Conservation (phyloP, 2,329 filamentous ascomycete genomes). For the Aspergillus ruber region DNA sequence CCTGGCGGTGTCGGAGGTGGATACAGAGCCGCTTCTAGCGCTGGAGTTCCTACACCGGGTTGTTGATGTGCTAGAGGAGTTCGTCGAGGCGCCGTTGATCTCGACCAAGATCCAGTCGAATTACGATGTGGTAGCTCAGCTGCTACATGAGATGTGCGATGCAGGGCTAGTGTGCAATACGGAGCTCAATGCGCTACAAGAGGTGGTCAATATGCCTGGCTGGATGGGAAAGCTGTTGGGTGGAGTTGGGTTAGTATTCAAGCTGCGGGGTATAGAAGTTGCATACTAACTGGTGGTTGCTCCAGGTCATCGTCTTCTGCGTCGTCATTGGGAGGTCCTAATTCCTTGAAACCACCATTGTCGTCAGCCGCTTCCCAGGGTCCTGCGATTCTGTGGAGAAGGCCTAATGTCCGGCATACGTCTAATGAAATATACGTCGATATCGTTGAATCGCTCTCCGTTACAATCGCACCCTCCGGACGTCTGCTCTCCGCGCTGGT, state of each 20-base stretch:
- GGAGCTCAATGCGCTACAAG: slow-evolving; percentile 84
- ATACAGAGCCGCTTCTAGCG: slow-evolving; percentile 81
- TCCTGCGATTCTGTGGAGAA: slow-evolving; percentile 73
- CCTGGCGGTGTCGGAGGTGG: slow-evolving; percentile 73
- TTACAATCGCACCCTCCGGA: slow-evolving; percentile 86
- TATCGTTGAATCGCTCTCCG: slow-evolving; percentile 79
- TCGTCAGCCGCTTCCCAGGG: slow-evolving; percentile 30
- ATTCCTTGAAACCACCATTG: slow-evolving; percentile 36
- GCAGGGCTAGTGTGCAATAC: slow-evolving; percentile 82
- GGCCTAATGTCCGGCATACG: slow-evolving; percentile 87
- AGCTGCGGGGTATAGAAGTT: not conserved
- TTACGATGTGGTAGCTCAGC: slow-evolving; percentile 90
- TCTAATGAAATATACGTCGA: slow-evolving; percentile 97
- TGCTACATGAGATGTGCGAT: slow-evolving; percentile 95
- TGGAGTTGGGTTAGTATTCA: slow-evolving; percentile 60
- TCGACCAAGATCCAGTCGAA: slow-evolving; percentile 79
- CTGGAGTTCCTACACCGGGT: slow-evolving; percentile 93
- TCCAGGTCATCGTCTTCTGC: slow-evolving; percentile 27
- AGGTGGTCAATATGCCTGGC: slow-evolving; percentile 85
- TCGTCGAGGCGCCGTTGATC: slow-evolving; percentile 79
- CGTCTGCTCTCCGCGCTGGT: slow-evolving; percentile 79
- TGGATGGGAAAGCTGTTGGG: slow-evolving; percentile 84
- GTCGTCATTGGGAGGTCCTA: slow-evolving; percentile 34
- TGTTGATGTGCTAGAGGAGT: slow-evolving; percentile 88
- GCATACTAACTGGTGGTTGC: not conserved